phyloP scores from a whole-genome alignment of 1,284 basidiomycete genomes.

The Malassezia vespertilionis region DNA sequence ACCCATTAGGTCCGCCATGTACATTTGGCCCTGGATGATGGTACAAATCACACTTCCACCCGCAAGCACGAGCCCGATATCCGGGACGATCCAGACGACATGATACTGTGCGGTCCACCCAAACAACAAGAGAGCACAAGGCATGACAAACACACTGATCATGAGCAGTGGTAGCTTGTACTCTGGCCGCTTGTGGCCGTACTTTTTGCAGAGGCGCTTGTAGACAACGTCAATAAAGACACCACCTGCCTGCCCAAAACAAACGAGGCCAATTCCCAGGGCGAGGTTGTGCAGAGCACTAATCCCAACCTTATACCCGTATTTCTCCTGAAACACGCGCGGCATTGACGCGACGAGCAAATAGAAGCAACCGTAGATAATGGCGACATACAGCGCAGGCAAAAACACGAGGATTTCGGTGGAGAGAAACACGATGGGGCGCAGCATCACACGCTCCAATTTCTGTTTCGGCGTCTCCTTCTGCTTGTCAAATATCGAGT shows the following conservation, averaged over 20 bases:
- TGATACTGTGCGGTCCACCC: conserved; percentile 58
- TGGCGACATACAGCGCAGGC: conserved; percentile 52
- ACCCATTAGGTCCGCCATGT: conserved; percentile 37
- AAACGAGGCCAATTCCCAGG: conserved; percentile 48
- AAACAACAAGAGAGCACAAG: conserved; percentile 56
- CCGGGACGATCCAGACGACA: conserved; percentile 61
- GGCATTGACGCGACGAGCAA: conserved; percentile 61
- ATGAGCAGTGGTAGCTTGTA: conserved; percentile 54
- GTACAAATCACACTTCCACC: conserved; percentile 21
- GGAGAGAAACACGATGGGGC: conserved; percentile 52
- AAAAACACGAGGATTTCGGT: conserved; percentile 52
- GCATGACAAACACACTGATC: conserved; percentile 53
- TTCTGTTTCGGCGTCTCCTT: conserved; percentile 41
- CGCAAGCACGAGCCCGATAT: conserved; percentile 28
- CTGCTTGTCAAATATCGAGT: conserved; percentile 26
- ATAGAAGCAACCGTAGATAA: conserved; percentile 48
- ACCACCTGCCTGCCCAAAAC: conserved; percentile 56
- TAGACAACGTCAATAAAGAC: conserved; percentile 55
- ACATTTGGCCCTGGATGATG: conserved; percentile 28
- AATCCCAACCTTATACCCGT: conserved; percentile 50
- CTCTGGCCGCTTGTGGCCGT: conserved; percentile 53
- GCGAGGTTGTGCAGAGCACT: conserved; percentile 59
- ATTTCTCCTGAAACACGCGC: conserved; percentile 53
- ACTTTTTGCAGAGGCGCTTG: conserved; percentile 53
- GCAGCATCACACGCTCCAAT: conserved; percentile 47